These are phyloP conservation scores for Teratosphaeriaceae sp. DNA, from an alignment of 2,329 filamentous ascomycete genomes.

Conservation along the genomic window DNA sequence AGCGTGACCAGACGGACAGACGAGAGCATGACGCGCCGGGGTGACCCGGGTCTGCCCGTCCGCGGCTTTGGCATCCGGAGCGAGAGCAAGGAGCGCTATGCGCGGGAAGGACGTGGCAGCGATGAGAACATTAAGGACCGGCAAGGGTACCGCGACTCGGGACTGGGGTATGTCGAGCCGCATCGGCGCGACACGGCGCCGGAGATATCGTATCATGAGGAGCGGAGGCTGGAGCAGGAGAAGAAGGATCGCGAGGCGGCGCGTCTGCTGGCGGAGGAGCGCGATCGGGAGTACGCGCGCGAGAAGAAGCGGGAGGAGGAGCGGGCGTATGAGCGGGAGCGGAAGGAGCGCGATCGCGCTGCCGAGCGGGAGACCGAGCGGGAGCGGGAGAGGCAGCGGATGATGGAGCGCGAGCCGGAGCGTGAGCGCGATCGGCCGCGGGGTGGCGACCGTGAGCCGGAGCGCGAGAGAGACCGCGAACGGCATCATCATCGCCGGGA, in stretches of 20 bases:
- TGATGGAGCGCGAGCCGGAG: slow-evolving; percentile 20
- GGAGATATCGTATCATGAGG: slow-evolving; percentile 19
- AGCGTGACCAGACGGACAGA: slow-evolving; percentile 34
- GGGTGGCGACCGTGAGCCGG: slow-evolving; percentile 15
- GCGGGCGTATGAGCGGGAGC: slow-evolving; percentile 22
- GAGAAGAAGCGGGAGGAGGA: slow-evolving; percentile 24
- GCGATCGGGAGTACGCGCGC: slow-evolving; percentile 24
- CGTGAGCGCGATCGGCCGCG: slow-evolving; percentile 12
- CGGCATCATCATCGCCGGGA: slow-evolving; percentile 22
- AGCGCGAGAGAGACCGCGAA: slow-evolving; percentile 10
- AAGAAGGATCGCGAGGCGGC: slow-evolving; percentile 20
- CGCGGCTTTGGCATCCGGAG: slow-evolving; percentile 43
- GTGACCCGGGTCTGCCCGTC: slow-evolving; percentile 38
- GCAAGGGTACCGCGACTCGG: slow-evolving; percentile 24
- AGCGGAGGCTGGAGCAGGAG: slow-evolving; percentile 20
- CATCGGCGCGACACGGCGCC: slow-evolving; percentile 24
- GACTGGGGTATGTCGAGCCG: slow-evolving; percentile 23
- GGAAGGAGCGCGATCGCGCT: slow-evolving; percentile 26
- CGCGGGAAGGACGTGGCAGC: slow-evolving; percentile 25
- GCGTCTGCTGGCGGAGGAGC: slow-evolving; percentile 17
- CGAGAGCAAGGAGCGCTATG: slow-evolving; percentile 24
- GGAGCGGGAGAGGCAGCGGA: slow-evolving; percentile 10
- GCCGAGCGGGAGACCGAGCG: slow-evolving; percentile 15
- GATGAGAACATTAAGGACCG: slow-evolving; percentile 37
- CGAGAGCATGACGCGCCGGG: slow-evolving; percentile 35